A percentile compares a stretch with the other conserved stretches of the same genome.
Evolutionary conservation across 2,329 filamentous ascomycete species (phyloP).

Genomic region (Harringtonia lauricola): DNA sequence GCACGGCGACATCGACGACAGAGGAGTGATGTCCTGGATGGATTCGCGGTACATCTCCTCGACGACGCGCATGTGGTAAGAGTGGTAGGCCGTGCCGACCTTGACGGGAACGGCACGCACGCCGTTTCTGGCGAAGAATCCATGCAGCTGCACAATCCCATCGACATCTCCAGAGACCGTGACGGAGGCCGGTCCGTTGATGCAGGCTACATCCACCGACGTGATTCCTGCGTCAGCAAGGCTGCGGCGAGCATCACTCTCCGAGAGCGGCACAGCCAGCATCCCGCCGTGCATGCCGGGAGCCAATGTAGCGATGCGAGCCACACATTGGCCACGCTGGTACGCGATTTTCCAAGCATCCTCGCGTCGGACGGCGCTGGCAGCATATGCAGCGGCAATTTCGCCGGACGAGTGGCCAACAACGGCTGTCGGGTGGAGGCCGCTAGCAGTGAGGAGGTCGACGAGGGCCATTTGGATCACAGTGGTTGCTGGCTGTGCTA

Average conservation of each 20-base stretch:
- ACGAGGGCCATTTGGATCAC: constrained; percentile 24
- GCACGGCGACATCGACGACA: background rate
- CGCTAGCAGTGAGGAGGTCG: constrained; percentile 18
- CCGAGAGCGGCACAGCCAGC: constrained; percentile 31
- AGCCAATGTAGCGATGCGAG: constrained; percentile 11
- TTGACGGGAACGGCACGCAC: constrained; percentile 9
- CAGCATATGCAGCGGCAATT: constrained; percentile 24
- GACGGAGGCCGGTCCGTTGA: constrained; percentile 23
- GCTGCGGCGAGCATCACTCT: constrained; percentile 22
- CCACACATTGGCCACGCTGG: constrained; percentile 19
- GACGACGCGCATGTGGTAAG: constrained; percentile 16
- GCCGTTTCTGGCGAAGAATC: constrained; percentile 6
- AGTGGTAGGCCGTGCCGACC: constrained; percentile 19
- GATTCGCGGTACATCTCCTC: constrained; percentile 10
- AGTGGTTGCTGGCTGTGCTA: constrained; percentile 20
- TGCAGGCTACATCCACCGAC: constrained; percentile 18
- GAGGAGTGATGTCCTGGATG: constrained; percentile 1
- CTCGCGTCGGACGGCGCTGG: constrained; percentile 14
- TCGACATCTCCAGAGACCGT: constrained; percentile 21
- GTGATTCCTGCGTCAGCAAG: constrained; percentile 12
- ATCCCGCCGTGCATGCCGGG: constrained; percentile 26
- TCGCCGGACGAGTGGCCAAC: constrained; percentile 26
- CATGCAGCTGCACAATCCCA: constrained; percentile 5
- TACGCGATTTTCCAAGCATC: constrained; percentile 23
- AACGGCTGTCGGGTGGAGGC: constrained; percentile 16